Base-by-base conservation (phyloP, 2,329 filamentous ascomycete genomes). In the Helminthosporium solani region DNA sequence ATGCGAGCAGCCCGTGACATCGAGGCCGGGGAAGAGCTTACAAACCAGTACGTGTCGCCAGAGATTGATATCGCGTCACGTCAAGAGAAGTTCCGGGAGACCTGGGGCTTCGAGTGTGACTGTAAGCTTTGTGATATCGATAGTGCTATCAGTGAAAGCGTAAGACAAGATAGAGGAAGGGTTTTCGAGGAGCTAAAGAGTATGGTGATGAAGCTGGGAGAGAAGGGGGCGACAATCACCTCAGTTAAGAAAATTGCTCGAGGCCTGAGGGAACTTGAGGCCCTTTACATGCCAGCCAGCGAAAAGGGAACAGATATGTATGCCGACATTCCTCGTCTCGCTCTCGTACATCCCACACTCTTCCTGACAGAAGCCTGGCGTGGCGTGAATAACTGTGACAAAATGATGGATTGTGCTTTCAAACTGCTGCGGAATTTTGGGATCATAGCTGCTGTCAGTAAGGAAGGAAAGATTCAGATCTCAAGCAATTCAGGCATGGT, bases 1-100 rank as follows among this genome's bases (percentile, higher is more conserved):
- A 44, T 76, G 7, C 70, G 71, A 7, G 75, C 75, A 0, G 67
- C 64, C n/a, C 57, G 66, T 14, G 61, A 70, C 37, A 58, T 61
- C 23, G 37, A 44, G 0, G 39, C 46, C 2, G 60, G 50, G 8
- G 59, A 60, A 33, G 57, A 63, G 33, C 42, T 63, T 15, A 57
- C 52, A 2, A 47, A 56, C n/a, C 58, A 61, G 36, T 63, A 63
- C 41, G 34, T 61, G 1, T 40, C 51, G 2, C 57, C 60, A 0
- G 60, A 61, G 15, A 46, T 59, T 20, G 51, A 57, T n/a, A 51
- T 54, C n/a, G 33, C 35, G 3, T 50, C 45, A 3, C 45, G 58
- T 2, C 54, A 58, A 25, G 44, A 57, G 31, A 55, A 53, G 30
- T 56, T 49, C 33, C 37, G 40, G 20, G 47, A 34, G 6, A 55